Conservation (phyloP, 108 stramenopile genomes). For the Cyclotella baltica region DNA sequence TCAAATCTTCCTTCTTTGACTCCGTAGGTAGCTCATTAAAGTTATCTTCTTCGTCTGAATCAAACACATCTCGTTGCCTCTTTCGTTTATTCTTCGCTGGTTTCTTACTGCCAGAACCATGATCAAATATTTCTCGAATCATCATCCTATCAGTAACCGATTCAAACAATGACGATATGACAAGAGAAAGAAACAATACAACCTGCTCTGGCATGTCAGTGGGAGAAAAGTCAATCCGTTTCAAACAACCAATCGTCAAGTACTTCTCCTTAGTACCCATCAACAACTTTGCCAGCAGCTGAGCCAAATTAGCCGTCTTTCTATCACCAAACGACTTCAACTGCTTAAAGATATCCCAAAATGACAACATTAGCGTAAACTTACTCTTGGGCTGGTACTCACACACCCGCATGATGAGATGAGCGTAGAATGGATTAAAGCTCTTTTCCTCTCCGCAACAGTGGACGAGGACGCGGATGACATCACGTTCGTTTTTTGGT, state of each 20-base stretch:
- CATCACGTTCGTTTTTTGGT: slow-evolving; percentile 88
- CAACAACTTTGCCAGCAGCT: slow-evolving; percentile 88
- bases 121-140: slow-evolving; percentile 63
- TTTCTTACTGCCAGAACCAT: slow-evolving; percentile 35
- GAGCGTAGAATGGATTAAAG: slow-evolving; percentile 96
- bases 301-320: slow-evolving; percentile 90
- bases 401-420: slow-evolving; percentile 88
- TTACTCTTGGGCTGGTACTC: slow-evolving; percentile 90
- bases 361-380: slow-evolving; percentile 93
- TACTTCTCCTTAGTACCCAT: slow-evolving; percentile 68
- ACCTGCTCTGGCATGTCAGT: slow-evolving; percentile 75
- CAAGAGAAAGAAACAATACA: slow-evolving; percentile 77
- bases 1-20: slow-evolving; percentile 55
- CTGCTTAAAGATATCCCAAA: slow-evolving; percentile 96
- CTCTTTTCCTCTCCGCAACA: slow-evolving; percentile 91
- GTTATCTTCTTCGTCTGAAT: slow-evolving; percentile 44
- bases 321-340: slow-evolving; percentile 77
- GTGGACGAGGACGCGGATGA: slow-evolving; percentile 92
- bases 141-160: slow-evolving; percentile 56
- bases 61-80: slow-evolving; percentile 24
- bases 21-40: slow-evolving; percentile 27
- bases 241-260: slow-evolving; percentile 73
- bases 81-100: slow-evolving; percentile 11
- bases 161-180: slow-evolving; percentile 79
- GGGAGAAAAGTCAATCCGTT: slow-evolving; percentile 80